Percentiles rank a stretch among this genome's conserved stretches.
phyloP scores from a whole-genome alignment of 192 early-diverging fungal species.

The Chytriomyces confervae region DNA sequence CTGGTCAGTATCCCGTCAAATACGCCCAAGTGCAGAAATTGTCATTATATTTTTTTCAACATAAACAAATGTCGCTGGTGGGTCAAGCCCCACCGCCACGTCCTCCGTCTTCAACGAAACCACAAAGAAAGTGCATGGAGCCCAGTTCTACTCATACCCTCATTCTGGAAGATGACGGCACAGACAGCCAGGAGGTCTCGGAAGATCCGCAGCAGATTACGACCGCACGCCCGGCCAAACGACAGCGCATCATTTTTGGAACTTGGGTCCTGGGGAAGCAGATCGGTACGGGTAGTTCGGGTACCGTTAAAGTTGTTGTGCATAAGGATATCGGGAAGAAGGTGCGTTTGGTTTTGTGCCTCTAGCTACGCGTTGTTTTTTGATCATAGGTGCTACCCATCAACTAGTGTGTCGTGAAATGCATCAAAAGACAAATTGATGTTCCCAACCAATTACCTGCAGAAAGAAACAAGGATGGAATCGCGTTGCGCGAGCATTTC shows the following conservation, averaged over 20 bases:
- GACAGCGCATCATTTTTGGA: conserved; percentile 34
- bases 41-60: neutral
- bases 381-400: neutral
- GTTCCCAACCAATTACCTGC: neutral
- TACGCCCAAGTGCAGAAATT: neutral
- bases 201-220: neutral
- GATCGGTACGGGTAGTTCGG: conserved; percentile 46
- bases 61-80: neutral
- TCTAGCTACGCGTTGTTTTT: neutral
- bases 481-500: conserved; percentile 45
- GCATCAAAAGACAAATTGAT: conserved; percentile 38
- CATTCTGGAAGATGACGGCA: neutral
- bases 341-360: conserved; percentile 29
- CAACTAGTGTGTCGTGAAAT: conserved; percentile 51
- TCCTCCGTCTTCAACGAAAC: neutral
- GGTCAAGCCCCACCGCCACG: neutral
- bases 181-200: neutral
- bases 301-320: conserved; percentile 44
- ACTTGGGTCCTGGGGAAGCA: conserved; percentile 47
- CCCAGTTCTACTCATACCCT: neutral
- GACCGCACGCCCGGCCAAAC: neutral
- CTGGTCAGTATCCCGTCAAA: neutral
- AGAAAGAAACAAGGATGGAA: conserved; percentile 34
- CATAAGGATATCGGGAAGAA: conserved; percentile 42
- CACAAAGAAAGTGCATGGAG: neutral